A percentile compares a stretch with the other conserved stretches of the same genome.
phyloP scores from a whole-genome alignment of 495 filamentous ascomycete species.

The Friedmanniomyces simplex region DNA sequence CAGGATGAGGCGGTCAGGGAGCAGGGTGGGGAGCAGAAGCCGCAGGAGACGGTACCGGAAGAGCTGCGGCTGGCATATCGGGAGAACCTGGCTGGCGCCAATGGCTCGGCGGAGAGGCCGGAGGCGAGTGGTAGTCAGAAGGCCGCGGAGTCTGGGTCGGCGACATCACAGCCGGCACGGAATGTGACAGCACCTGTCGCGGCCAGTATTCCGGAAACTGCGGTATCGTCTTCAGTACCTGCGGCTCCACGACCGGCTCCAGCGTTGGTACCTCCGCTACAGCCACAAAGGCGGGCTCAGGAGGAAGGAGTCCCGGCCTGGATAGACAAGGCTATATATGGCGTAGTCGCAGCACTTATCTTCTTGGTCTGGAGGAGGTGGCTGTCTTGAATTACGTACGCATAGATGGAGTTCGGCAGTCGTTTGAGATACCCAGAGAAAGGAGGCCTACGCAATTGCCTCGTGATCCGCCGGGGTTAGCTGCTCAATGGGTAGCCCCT shows the following conservation, averaged over 20 bases:
- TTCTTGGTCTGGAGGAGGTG: constrained; percentile 23
- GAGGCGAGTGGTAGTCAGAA: neutral
- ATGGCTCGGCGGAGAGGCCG: constrained; percentile 36
- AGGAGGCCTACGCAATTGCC: no score
- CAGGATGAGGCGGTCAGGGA: constrained; percentile 25
- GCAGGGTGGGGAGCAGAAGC: constrained; percentile 30
- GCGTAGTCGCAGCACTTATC: constrained; percentile 40
- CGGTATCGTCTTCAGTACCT: neutral
- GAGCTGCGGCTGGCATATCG: constrained; percentile 40
- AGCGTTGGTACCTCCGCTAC: neutral
- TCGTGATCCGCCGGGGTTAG: no score
- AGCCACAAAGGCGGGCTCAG: neutral
- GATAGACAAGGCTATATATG: constrained; percentile 51
- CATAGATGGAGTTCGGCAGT: neutral
- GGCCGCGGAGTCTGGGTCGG: constrained; percentile 40
- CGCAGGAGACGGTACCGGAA: constrained; percentile 35
- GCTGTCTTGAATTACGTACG: neutral
- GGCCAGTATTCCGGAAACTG: neutral
- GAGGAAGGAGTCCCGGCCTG: constrained; percentile 42
- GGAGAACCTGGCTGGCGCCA: constrained; percentile 29
- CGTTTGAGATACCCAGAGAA: neutral
- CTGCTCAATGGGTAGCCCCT: no score
- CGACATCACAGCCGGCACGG: neutral
- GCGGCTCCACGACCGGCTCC: neutral
- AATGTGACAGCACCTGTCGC: neutral